Base-by-base conservation (phyloP, 331 rosid species). In the Acacia pycnantha region DNA sequence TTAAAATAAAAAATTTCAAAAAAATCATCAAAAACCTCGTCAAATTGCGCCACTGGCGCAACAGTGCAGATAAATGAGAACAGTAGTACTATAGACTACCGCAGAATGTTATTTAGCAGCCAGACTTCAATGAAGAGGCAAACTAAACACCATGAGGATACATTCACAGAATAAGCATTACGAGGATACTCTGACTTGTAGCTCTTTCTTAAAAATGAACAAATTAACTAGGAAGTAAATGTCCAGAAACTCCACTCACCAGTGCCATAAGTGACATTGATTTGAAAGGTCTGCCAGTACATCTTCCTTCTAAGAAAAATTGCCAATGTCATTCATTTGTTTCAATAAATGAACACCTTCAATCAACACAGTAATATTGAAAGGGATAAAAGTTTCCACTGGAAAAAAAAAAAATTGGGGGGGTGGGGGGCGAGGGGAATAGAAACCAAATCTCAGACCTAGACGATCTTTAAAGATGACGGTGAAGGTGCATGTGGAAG, bases 221-320 rank as follows among this genome's bases (percentile, higher is more conserved):
- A 33, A 66, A 54, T 33, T 15, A 69, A 69, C 62, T 19, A 80
- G 53, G 69, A 56, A 71, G 71, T 72, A 79, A 70, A 69, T 53
- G 65, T 59, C 51, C 62, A 66, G 50, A 79, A 65, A 59, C 77
- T 68, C 61, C 82, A 82, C 90, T 89, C 84, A 89, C 92, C 81
- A 8, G 65, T 10, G 66, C 71, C 43, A 70, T 22, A 77, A 48
- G 71, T 78, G 74, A 18, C 71, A 51, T 85, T 83, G 47, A 79
- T 89, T 89, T 76, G 92, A 85, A 61, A 70, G 84, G 72, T 84
- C 90, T 65, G 87, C 87, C 70, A 87, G 80, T 62, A 78, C 47
- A 81, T n/a, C 71, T 24, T 58, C 82, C 76, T 72, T 81, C 90
- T 76, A 70, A 16, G 79, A 54, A 41, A 84, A 62, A 82, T 69